Evolutionary conservation across 352 stramenopile genomes (phyloP), one percentile per base, ranked within the genome.

Genomic region (Globisporangium nagaii): DNA sequence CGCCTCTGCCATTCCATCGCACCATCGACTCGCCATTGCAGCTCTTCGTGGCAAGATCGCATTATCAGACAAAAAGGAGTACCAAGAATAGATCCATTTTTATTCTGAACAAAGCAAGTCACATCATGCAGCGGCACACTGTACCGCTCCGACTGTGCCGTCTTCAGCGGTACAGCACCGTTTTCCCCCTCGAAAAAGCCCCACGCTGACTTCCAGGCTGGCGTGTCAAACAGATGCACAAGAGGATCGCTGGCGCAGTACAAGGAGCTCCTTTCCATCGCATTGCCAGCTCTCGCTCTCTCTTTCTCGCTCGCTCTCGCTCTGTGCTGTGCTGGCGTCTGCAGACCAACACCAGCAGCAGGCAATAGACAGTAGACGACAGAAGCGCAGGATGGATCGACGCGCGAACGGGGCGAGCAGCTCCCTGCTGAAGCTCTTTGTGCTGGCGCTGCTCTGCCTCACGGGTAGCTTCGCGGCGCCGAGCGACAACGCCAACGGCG

Each of bases 401-500:
- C 27, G 39, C 11, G 28, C 20, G 7, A 11, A 19, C 17, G 27
- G 39, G 1, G 48, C 12, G 39, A 56, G 28, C 15, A 47, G 11
- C 10, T 44, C 43, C 19, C 36, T 60, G 15, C 36, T 50, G 31
- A 12, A 24, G 39, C 47, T 62, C 0, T 15, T 62, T 3, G 36
- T 30, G 28, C 22, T 53, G 12, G 28, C 20, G 13, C 19, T 56
- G 2, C 11, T 50, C 7, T 51, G 34, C 20, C 15, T 25, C 35
- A 49, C 24, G 7, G 11, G 27, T 8, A 42, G 11, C 28, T 41
- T 34, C 28, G 43, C 53, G 48, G 24, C 34, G 22, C 34, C 32
- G 34, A 28, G 45, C 8, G 46, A 19, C 17, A 40, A 43, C 6
- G 43, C 53, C 12, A 54, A 36, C 19, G 62, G 51, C 20, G 65